Base-by-base conservation (phyloP, 805 yeast genomes). In the Yarrowia bubula region DNA sequence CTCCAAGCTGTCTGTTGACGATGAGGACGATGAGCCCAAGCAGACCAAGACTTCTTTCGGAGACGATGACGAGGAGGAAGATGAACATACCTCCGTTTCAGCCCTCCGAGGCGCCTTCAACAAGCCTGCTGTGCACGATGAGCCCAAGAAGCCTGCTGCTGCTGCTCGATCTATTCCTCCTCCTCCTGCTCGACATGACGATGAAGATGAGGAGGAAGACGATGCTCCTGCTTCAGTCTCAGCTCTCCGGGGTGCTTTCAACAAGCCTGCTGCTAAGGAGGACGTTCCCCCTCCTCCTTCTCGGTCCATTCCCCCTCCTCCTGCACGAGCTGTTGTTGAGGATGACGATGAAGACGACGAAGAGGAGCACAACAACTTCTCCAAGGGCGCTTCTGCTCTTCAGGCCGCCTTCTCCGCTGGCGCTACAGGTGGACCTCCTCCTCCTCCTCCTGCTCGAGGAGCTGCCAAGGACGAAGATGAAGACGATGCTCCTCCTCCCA, bases 401-500 rank as follows among this genome's bases (percentile, higher is more conserved):
- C 41, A 61, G 64, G 46, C 68, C n/a, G 68, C 70, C 35, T 65
- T 68, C 11, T 70, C 71, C n/a, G 65, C 70, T 31, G 62, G 63
- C 7, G 44, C 64, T 18, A 66, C 35, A 1, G 37, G 50, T 22
- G 66, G 70, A 37, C 70, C 60, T 31, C 66, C 69, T 35, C 53
- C 67, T 22, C 62, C 66, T 22, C 66, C 66, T 11, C 64, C 67
- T 35, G 53, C 66, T 15, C 51, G 53, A 39, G 61, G 37, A 17
- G 68, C 68, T 39, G 65, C 67, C n/a, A 46, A 65, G 11, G 67
- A 46, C 37, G 67, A 33, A 10, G 55, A 67, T 8, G 68, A 66
- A 31, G 76, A 78, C 11, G 66, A 67, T 38, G 67, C 60, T 17
- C 67, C 67, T 35, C 71, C 71, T 13, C 43, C 65, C 32, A 71